phyloP scores from a whole-genome alignment of 139 green algal genomes.

The Closterium sp. region DNA sequence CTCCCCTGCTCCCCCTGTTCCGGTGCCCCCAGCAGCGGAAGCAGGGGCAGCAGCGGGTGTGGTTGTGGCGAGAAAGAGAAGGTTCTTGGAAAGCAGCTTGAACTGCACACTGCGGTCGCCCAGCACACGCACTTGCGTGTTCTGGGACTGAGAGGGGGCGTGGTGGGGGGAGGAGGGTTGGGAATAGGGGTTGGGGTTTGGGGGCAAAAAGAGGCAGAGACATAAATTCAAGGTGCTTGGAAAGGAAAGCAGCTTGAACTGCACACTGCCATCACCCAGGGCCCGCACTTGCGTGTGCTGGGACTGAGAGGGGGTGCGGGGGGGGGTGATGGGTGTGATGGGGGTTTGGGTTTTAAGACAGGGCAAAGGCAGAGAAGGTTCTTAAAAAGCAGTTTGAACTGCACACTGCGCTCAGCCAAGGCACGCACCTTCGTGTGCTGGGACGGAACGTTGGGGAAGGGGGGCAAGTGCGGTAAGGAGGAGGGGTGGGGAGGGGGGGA shows the following conservation, averaged over 20 bases:
- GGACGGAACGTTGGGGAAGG: no score
- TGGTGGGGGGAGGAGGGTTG: neutral
- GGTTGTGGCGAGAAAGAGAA: conserved; percentile 71
- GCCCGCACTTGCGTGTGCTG: no score
- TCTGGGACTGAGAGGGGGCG: neutral
- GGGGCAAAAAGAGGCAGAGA: neutral
- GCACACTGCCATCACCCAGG: no score
- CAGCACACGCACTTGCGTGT: conserved; percentile 75
- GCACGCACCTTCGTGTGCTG: conserved; percentile 72
- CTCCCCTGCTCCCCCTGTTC: no score
- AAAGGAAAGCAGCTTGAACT: no score
- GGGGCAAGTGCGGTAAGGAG: no score
- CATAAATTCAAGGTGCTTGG: no score
- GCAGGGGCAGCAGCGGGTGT: neutral
- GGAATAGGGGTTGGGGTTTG: neutral
- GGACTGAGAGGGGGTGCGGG: no score
- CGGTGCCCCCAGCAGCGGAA: no score
- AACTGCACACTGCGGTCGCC: conserved; percentile 80
- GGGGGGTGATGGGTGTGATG: no score
- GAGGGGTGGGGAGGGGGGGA: no score
- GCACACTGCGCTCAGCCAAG: conserved; percentile 76
- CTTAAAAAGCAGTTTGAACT: conserved; percentile 87
- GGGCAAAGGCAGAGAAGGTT: conserved; percentile 85
- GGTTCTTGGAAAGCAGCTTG: conserved; percentile 89
- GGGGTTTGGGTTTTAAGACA: no score